Base-by-base conservation (phyloP, 208 protist genomes). In the Herpetomonas tarakana region DNA sequence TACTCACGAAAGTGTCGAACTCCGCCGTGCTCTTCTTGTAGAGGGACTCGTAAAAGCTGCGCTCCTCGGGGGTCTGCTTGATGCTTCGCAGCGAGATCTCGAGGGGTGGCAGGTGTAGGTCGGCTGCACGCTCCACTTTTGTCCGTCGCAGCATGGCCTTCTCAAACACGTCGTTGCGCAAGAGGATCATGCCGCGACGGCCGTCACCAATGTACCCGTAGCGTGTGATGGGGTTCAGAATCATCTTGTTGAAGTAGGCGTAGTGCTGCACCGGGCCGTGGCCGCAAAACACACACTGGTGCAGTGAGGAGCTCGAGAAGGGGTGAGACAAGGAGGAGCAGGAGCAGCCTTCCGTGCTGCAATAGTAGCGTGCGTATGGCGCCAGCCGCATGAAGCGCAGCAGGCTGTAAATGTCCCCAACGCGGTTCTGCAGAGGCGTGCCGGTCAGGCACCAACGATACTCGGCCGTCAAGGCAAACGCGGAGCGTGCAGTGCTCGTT, bases 351-450 rank as follows among this genome's bases (percentile, higher is more conserved):
- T 91, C 79, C 11, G 69, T 83, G 41, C 59, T 74, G 75, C 93
- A 97, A 68, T 80, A 96, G 78, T 98, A 98, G 47, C 82, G 83
- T 18, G 88, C 65, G 76, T 81, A 93, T 0, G 86, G 88, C 24
- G 56, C 62, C 28, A 95, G 68, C 24, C 88, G 74, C 49, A 99
- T 57, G 79, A 98, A 99, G 51, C 98, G 96, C 31, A 99, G 76
- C 39, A 99, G 84, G 49, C 91, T 91, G 82, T 97, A 98, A 22
- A 99, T 62, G 73, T 99, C 98, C 18, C 94, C 89, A 27, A 98
- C 96, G 67, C 98, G 96, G 76, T 99, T 99, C 76, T 99, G 97
- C 50, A 98, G 70, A 26, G 97, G 97, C 12, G 97, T 99, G 56
- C 97, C 97, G 9, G 91, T 96, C 24, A 97, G 78, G 50, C 91